Evolutionary conservation across 805 yeast genomes (phyloP), one percentile per base, ranked within the genome.

Genomic region (Blastobotrys parvus): DNA sequence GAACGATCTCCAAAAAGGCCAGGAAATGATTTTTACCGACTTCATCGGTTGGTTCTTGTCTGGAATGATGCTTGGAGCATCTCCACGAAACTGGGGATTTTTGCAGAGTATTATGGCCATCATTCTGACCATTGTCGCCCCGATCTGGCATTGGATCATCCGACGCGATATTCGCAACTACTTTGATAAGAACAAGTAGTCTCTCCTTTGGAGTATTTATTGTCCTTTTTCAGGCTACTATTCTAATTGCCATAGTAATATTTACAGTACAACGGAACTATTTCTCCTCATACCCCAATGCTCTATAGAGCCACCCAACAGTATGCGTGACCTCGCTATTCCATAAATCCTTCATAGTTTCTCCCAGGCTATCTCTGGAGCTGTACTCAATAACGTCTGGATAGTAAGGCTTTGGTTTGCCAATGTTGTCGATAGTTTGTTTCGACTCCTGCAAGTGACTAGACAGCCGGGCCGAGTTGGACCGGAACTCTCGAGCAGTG

Each of bases 1-100:
- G 13, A 62, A 64, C 43, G 65, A 72, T 48, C 64, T 92, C 23
- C 69, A 70, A 21, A 58, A 62, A 15, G 97, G 97, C 1, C 72
- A 78, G 42, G 80, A 82, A 45, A 78, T 82, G 39, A 69, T 89
- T 7, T 79, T 78, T 39, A 90, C 97, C 0, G 98, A 92, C 61
- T 64, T 75, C 15, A 74, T 88, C 31, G 95, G 95, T 3, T 88
- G 94, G 90, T 62, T 85, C 1, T 64, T 92, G 33, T 78, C 79
- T 52, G 68, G 79, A 36, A 67, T 80, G 20, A 74, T 74, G 54
- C 65, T 86, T 47, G 94, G 95, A 1, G 67, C 77, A 38, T 69
- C 78, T 44, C 94, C 94, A 6, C 66, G 92, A 23, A 67, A 68
- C 36, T 71, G 75, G 61, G 74, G 79, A 52, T 43, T 77, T 1